A percentile compares a stretch with the other conserved stretches of the same genome.
Evolutionary conservation across 2,329 filamentous ascomycete genomes (phyloP).

Genomic region (Paecilomyces sp.): DNA sequence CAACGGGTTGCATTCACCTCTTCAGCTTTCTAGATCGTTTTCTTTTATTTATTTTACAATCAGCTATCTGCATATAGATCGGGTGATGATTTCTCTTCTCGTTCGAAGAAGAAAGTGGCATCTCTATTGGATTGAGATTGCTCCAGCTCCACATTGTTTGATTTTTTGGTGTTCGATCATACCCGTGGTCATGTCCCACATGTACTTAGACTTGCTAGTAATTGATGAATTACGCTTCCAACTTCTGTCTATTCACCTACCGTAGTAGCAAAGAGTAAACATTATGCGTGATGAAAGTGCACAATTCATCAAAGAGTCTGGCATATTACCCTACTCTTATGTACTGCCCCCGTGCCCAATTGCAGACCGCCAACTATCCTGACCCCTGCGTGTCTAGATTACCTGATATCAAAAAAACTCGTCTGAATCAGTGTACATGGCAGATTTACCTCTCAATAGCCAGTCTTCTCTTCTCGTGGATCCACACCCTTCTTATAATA

Average conservation of each 20-base stretch:
- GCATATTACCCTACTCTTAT: too few relatives aligned
- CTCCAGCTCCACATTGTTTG: not conserved
- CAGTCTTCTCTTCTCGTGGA: too few relatives aligned
- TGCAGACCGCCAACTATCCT: too few relatives aligned
- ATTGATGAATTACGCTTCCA: not conserved
- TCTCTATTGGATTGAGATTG: not conserved
- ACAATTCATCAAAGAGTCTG: too few relatives aligned
- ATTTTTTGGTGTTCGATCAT: not conserved
- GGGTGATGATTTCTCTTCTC: not conserved
- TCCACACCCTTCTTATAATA: too few relatives aligned
- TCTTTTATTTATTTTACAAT: not conserved
- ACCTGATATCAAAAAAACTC: too few relatives aligned
- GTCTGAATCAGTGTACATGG: too few relatives aligned
- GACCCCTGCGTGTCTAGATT: too few relatives aligned
- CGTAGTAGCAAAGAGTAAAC: too few relatives aligned
- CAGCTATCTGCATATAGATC: not conserved
- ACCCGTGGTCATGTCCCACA: not conserved
- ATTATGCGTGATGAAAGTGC: not conserved
- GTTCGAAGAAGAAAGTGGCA: not conserved
- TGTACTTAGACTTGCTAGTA: not conserved
- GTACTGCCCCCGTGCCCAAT: too few relatives aligned
- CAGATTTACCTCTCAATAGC: too few relatives aligned
- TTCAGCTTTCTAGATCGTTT: too few relatives aligned
- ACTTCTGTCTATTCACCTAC: not conserved
- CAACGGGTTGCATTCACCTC: not conserved